Evolutionary conservation across 208 protist genomes (phyloP).

Genomic region (Trypanosoma conorhini): DNA sequence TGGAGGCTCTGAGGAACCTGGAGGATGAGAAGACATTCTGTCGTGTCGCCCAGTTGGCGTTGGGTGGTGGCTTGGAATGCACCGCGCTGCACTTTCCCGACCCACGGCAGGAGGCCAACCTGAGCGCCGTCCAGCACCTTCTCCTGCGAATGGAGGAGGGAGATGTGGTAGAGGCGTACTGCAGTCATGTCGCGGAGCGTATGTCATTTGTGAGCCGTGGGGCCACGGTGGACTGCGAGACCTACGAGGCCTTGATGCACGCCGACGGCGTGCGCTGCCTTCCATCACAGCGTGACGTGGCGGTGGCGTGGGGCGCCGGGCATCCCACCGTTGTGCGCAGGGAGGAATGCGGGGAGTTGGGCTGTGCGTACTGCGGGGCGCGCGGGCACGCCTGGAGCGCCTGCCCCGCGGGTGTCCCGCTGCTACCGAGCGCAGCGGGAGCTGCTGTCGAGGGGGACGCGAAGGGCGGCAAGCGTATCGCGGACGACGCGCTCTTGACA

Average conservation of each 20-base stretch:
- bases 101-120: conserved; percentile 32
- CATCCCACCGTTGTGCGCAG: conserved; percentile 8
- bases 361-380: conserved; percentile 31
- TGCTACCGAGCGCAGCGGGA: neutral
- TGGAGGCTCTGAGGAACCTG: conserved; percentile 10
- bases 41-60: conserved; percentile 32
- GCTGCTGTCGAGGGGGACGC: neutral
- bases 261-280: neutral
- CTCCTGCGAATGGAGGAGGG: conserved; percentile 17
- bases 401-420: conserved; percentile 16
- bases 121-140: conserved; percentile 55
- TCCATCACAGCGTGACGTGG: conserved; percentile 8
- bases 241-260: conserved; percentile 6
- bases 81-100: conserved; percentile 54
- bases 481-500: neutral
- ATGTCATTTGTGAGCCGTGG: conserved; percentile 24
- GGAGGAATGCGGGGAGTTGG: conserved; percentile 30
- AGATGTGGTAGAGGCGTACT: conserved; percentile 3
- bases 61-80: conserved; percentile 72
- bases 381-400: conserved; percentile 30
- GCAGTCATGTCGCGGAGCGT: conserved; percentile 17
- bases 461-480: neutral
- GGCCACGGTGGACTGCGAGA: conserved; percentile 17
- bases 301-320: conserved; percentile 5
- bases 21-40: conserved; percentile 6